Percentiles rank a stretch among this genome's conserved stretches.
phyloP scores from a whole-genome alignment of 164 flowering plant genomes.

The Paratinospora sagittata region DNA sequence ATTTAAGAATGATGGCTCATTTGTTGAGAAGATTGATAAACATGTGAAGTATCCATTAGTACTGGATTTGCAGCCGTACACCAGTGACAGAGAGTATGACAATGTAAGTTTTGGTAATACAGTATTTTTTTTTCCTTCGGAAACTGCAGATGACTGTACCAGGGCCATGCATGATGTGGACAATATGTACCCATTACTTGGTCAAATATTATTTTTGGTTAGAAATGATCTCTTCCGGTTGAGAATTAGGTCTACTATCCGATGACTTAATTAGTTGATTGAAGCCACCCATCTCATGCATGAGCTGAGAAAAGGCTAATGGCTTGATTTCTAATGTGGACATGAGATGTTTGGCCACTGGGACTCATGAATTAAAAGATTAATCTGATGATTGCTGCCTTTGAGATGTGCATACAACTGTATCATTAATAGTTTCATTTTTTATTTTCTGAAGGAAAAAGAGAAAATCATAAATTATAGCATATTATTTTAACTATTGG shows the following conservation, averaged over 20 bases:
- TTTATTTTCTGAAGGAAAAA: neutral
- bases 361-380: no score
- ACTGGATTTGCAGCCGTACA: slow-evolving; percentile 64
- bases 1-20: slow-evolving; percentile 61
- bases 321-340: neutral
- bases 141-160: neutral
- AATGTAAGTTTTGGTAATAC: slow-evolving; percentile 39
- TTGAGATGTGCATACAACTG: neutral
- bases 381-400: neutral
- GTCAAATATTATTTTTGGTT: neutral
- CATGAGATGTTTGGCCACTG: neutral
- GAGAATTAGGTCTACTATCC: neutral
- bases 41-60: slow-evolving; percentile 63
- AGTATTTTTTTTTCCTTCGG: neutral
- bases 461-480: no score
- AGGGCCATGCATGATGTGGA: neutral
- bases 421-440: neutral
- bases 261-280: neutral
- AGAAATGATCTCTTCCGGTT: neutral
- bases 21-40: slow-evolving; percentile 68
- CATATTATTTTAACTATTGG: neutral
- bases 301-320: neutral
- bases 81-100: slow-evolving; percentile 18
- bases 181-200: no score
- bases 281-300: neutral